Conservation (phyloP, 1,284 basidiomycete genomes). For the Inonotus hispidus region DNA sequence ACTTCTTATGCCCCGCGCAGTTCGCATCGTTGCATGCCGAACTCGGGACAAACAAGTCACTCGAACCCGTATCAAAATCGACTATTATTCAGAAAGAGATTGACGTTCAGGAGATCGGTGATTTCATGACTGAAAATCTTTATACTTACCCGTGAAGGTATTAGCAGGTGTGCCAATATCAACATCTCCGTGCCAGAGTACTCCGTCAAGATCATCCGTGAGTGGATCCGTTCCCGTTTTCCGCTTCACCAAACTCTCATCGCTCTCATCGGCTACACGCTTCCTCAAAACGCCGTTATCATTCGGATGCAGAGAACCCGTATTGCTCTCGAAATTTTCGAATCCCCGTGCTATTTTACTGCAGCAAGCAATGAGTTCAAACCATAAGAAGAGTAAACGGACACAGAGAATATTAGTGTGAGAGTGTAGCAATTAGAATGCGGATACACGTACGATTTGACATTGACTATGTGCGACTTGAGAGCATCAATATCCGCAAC, state of each 20-base stretch:
- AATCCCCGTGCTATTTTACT: constrained; percentile 18
- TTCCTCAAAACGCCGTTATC: constrained; percentile 13
- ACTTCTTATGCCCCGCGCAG: constrained; percentile 22
- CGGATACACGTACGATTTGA: constrained; percentile 7
- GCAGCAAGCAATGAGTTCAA: not conserved
- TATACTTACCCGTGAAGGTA: constrained; percentile 13
- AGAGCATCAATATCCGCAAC: constrained; percentile 14
- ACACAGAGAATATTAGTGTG: too few species aligned
- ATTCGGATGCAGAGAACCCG: constrained; percentile 11
- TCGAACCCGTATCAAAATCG: constrained; percentile 21
- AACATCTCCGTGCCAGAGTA: constrained; percentile 17
- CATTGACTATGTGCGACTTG: constrained; percentile 10
- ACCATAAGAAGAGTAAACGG: too few species aligned
- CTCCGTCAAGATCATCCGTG: constrained; percentile 17
- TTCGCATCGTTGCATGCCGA: constrained; percentile 19
- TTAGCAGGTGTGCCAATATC: constrained; percentile 16
- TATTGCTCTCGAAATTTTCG: constrained; percentile 14
- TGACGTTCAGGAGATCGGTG: not conserved
- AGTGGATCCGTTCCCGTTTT: constrained; percentile 15
- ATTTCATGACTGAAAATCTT: not conserved
- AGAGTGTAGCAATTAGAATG: not conserved
- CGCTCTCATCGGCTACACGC: not conserved
- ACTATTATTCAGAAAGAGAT: not conserved
- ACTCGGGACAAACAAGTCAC: constrained; percentile 22
- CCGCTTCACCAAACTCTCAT: constrained; percentile 2